Percentiles rank a stretch among this genome's conserved stretches.
Conservation (phyloP, 345 rosid genomes). For the Dimocarpus longan region DNA sequence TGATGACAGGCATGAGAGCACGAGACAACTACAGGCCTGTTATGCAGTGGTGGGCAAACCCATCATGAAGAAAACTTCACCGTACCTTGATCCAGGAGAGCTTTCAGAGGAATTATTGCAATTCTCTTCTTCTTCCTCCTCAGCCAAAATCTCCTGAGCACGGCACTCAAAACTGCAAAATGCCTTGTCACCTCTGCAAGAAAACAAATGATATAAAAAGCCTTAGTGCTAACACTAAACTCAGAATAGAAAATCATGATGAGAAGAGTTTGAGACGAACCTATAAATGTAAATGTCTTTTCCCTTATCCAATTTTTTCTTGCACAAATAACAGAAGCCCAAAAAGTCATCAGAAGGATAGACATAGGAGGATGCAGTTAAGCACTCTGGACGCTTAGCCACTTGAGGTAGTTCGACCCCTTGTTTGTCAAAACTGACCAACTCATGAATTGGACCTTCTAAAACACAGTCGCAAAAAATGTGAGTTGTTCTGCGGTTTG, state of each 20-base stretch:
- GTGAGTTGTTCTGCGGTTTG: conserved; percentile 62
- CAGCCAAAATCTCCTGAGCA: conserved; percentile 35
- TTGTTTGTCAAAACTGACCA: conserved; percentile 31
- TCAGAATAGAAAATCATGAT: conserved; percentile 5
- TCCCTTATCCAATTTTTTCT: conserved; percentile 31
- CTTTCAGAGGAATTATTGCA: conserved; percentile 27
- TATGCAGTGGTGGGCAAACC: conserved; percentile 36
- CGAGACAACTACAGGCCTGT: background rate
- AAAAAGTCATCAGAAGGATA: conserved; percentile 33
- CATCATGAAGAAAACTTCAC: conserved; percentile 44
- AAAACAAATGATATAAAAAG: conserved; percentile 14
- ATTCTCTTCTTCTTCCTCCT: conserved; percentile 37
- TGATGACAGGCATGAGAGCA: conserved; percentile 5
- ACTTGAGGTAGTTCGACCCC: conserved; percentile 30
- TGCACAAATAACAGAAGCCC: conserved; percentile 42
- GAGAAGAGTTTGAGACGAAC: conserved; percentile 28
- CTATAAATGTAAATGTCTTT: conserved; percentile 40
- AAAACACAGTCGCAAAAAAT: conserved; percentile 62
- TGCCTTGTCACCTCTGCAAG: conserved; percentile 41
- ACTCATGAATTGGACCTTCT: conserved; percentile 49
- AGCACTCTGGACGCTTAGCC: conserved; percentile 11
- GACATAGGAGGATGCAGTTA: background rate
- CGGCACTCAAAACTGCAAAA: conserved; percentile 41
- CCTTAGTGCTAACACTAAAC: background rate
- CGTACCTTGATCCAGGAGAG: conserved; percentile 40